A percentile compares a stretch with the other conserved stretches of the same genome.
These are phyloP conservation scores for Rhynchospora pubera DNA, from an alignment of 176 grass and related monocot species.

Conservation along the genomic window DNA sequence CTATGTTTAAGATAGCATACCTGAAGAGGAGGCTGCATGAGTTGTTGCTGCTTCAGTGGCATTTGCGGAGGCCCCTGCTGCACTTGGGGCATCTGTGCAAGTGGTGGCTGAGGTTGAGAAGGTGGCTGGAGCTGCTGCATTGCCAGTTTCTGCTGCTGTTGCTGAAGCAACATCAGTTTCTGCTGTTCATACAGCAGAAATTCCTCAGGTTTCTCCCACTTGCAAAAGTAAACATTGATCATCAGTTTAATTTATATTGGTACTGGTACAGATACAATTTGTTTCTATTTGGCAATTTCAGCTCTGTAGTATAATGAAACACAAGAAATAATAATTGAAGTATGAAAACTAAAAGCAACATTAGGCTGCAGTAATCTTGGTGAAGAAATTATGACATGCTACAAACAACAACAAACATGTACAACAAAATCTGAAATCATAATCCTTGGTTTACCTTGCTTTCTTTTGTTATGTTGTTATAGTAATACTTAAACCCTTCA, in stretches of 20 bases:
- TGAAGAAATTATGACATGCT: not conserved
- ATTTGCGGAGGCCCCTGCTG: constrained; percentile 72
- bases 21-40: constrained; percentile 30
- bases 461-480: constrained; percentile 74
- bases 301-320: not conserved
- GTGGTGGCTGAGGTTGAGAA: constrained; percentile 47
- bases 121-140: constrained; percentile 75
- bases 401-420: not conserved
- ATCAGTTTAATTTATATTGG: not conserved
- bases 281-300: not conserved
- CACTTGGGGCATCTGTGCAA: constrained; percentile 43
- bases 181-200: constrained; percentile 85
- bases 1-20: constrained; percentile 16
- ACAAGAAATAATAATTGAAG: not conserved
- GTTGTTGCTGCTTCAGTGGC: constrained; percentile 66
- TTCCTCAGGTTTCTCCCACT: constrained; percentile 99
- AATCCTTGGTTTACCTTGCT: constrained; percentile 66
- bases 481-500: constrained; percentile 98
- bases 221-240: constrained; percentile 9
- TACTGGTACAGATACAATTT: not conserved
- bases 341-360: not conserved
- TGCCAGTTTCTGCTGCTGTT: constrained; percentile 83
- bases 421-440: not conserved
- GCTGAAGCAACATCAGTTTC: constrained; percentile 88
- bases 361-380: not conserved